Evolutionary conservation across 2,329 filamentous ascomycete genomes (phyloP).

Genomic region (Alternaria burnsii): DNA sequence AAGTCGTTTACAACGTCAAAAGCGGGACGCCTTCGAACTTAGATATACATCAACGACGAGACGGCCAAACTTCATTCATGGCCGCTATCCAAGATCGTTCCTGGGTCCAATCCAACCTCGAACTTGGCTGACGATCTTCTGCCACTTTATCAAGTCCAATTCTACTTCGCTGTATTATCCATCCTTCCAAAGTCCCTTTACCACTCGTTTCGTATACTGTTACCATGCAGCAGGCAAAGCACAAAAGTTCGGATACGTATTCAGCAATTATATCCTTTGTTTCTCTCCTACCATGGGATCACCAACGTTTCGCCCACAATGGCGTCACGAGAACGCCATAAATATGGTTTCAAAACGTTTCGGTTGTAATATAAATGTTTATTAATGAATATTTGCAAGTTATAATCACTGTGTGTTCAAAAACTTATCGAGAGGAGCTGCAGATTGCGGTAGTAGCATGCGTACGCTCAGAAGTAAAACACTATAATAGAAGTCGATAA

Average conservation of each 20-base stretch:
- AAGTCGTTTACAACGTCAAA: neutral
- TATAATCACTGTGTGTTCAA: no score
- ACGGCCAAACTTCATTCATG: neutral
- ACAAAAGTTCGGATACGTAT: neutral
- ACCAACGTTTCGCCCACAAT: accelerated
- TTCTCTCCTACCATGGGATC: neutral
- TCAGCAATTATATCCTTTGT: neutral
- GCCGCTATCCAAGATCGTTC: neutral
- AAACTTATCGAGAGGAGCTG: no score
- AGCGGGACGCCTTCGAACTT: neutral
- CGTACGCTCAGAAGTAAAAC: no score
- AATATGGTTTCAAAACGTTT: neutral
- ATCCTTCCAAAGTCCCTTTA: neutral
- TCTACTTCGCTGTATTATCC: neutral
- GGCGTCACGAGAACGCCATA: no score
- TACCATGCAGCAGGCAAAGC: neutral
- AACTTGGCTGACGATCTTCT: neutral
- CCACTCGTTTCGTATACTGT: neutral
- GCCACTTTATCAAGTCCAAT: neutral
- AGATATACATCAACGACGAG: neutral
- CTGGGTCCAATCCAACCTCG: neutral
- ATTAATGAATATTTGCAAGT: neutral
- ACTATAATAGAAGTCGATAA: no score
- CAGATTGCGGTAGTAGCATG: no score
- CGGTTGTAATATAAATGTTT: neutral